Conservation (phyloP, 805 yeast species). For the Saitoella complicata region DNA sequence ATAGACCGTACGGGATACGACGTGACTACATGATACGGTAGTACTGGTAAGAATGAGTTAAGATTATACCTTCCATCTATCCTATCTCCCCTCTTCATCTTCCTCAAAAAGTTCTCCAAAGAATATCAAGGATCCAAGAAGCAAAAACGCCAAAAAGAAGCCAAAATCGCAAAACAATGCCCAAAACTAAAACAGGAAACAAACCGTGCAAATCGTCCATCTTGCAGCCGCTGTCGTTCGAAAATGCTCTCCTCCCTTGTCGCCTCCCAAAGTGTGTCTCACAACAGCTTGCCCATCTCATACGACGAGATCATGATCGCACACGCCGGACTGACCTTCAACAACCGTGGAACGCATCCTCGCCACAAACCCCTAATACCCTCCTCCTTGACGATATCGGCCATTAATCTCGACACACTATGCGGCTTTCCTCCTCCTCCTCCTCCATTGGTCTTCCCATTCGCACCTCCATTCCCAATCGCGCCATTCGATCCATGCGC, state of each 20-base stretch:
- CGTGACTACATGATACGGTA: too few relatives aligned
- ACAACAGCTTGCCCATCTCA: slow-evolving; percentile 65
- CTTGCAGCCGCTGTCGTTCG: not conserved
- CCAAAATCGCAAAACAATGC: not conserved
- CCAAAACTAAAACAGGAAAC: not conserved
- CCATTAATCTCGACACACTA: slow-evolving; percentile 53
- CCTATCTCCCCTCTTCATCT: too few relatives aligned
- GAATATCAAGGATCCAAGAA: too few relatives aligned
- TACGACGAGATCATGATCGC: slow-evolving; percentile 96
- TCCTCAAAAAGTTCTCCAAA: too few relatives aligned
- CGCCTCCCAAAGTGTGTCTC: not conserved
- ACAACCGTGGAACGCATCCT: slow-evolving; percentile 69
- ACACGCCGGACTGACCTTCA: slow-evolving; percentile 92
- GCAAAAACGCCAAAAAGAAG: not conserved
- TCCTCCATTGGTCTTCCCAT: too few relatives aligned
- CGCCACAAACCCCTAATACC: slow-evolving; percentile 75
- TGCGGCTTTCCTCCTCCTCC: not conserved
- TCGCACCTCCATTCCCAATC: too few relatives aligned
- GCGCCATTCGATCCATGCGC: too few relatives aligned
- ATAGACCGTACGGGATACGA: too few relatives aligned
- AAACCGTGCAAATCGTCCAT: not conserved
- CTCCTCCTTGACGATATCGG: slow-evolving; percentile 47
- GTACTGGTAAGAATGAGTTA: too few relatives aligned
- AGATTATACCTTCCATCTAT: too few relatives aligned
- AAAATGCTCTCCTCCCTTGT: slow-evolving; percentile 1